Conservation (phyloP, 345 rosid species). For the Rhizophora apiculata region DNA sequence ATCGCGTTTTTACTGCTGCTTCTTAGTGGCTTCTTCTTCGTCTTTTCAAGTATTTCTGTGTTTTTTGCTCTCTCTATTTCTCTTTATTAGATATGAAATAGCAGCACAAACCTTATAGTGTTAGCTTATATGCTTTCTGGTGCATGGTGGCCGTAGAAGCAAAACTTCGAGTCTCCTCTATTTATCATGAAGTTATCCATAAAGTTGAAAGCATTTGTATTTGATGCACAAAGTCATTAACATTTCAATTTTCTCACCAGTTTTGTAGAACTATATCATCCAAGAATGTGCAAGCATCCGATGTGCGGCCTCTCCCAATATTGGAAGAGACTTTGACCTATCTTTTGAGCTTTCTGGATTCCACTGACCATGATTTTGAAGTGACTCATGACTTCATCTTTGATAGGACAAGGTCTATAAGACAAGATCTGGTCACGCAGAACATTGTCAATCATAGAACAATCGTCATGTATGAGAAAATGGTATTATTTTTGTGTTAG, state of each 20-base stretch:
- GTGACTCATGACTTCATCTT: slow-evolving; percentile 86
- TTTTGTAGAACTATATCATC: slow-evolving; percentile 89
- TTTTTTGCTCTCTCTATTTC: not conserved
- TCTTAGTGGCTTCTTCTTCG: too few species aligned
- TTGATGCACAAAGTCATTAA: slow-evolving; percentile 2
- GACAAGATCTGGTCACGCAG: slow-evolving; percentile 95
- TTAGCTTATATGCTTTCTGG: not conserved
- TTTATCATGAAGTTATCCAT: not conserved
- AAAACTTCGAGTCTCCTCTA: not conserved
- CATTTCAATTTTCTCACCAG: slow-evolving; percentile 34
- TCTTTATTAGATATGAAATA: not conserved
- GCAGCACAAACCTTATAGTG: slow-evolving; percentile 5
- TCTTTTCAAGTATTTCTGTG: too few species aligned
- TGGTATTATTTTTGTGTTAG: slow-evolving; percentile 46
- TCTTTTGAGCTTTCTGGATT: slow-evolving; percentile 61
- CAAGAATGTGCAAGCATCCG: slow-evolving; percentile 47
- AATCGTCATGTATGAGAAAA: slow-evolving; percentile 70
- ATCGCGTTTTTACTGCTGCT: too few species aligned
- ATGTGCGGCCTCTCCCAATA: slow-evolving; percentile 73
- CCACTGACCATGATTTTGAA: slow-evolving; percentile 61
- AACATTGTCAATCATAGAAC: slow-evolving; percentile 55
- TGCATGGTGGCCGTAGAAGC: too few species aligned
- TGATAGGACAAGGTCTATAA: slow-evolving; percentile 89
- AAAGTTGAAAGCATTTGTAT: not conserved
- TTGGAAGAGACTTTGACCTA: slow-evolving; percentile 68